These are phyloP conservation scores for Trichophyton simii DNA, from an alignment of 2,329 filamentous ascomycete genomes.

Conservation along the genomic window DNA sequence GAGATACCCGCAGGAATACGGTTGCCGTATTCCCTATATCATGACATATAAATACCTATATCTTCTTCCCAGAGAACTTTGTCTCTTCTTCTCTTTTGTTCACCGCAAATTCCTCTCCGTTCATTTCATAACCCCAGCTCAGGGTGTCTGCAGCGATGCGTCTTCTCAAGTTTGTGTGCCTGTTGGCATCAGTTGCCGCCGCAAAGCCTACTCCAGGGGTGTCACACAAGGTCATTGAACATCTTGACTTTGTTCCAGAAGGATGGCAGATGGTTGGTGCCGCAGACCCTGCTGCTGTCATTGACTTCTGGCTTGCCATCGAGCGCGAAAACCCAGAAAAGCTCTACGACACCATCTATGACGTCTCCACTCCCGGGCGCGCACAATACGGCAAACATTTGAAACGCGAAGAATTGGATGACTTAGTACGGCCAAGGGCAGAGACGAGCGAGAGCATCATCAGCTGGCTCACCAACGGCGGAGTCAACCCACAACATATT, in stretches of 20 bases:
- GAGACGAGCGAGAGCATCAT: constrained; percentile 39
- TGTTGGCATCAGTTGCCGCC: neutral
- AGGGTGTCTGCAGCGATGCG: neutral
- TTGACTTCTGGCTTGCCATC: constrained; percentile 41
- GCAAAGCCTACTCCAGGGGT: neutral
- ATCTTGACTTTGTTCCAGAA: constrained; percentile 19
- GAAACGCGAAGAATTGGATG: constrained; percentile 47
- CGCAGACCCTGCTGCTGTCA: constrained; percentile 26
- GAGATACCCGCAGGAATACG: neutral
- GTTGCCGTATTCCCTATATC: neutral
- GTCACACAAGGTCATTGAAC: constrained; percentile 17
- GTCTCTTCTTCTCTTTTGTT: neutral
- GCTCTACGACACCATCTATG: constrained; percentile 48
- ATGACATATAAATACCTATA: neutral
- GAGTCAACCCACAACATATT: constrained; percentile 36
- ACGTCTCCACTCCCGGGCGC: constrained; percentile 50
- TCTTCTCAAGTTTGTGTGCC: neutral
- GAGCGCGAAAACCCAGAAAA: constrained; percentile 37
- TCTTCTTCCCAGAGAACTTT: neutral
- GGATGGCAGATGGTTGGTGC: constrained; percentile 22
- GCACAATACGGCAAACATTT: constrained; percentile 50
- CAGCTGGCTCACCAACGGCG: constrained; percentile 43
- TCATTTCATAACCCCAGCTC: neutral
- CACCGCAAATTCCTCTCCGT: neutral
- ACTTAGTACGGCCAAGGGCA: constrained; percentile 41